phyloP scores from a whole-genome alignment of 2,329 filamentous ascomycete genomes.

The Stagonosporopsis tanaceti region DNA sequence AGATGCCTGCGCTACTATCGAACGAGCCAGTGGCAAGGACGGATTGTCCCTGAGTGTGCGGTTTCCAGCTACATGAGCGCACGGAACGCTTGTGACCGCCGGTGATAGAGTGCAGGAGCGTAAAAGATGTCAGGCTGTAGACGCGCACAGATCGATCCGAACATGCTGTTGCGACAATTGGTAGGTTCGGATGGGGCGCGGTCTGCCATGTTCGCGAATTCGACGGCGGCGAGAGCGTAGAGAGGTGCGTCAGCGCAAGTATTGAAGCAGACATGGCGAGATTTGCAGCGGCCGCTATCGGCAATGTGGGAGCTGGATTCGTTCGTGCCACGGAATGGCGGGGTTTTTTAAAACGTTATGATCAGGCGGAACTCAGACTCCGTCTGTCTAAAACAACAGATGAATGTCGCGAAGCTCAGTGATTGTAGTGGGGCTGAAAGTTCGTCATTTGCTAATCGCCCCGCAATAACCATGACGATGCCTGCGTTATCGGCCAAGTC shows the following conservation, averaged over 20 bases:
- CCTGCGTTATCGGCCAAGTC: slow-evolving; percentile 24
- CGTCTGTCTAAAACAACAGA: not conserved
- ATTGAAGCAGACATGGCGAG: slow-evolving; percentile 29
- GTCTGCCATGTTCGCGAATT: slow-evolving; percentile 81
- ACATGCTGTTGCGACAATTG: slow-evolving; percentile 87
- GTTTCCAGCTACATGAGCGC: slow-evolving; percentile 89
- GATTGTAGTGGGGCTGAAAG: slow-evolving; percentile 24
- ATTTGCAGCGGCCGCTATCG: slow-evolving; percentile 19
- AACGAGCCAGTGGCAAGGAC: slow-evolving; percentile 93
- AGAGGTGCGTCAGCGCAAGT: slow-evolving; percentile 52
- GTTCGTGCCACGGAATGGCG: too few relatives aligned
- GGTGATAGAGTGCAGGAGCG: slow-evolving; percentile 78
- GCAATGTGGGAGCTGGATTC: not conserved
- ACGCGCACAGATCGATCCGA: slow-evolving; percentile 86
- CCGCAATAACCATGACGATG: not conserved
- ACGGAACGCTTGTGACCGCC: slow-evolving; percentile 92
- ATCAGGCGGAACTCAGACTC: too few relatives aligned
- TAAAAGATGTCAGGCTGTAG: slow-evolving; percentile 84
- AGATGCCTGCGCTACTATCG: slow-evolving; percentile 83
- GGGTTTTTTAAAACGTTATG: too few relatives aligned
- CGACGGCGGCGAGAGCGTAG: slow-evolving; percentile 62
- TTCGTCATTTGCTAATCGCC: slow-evolving; percentile 36
- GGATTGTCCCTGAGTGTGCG: slow-evolving; percentile 65
- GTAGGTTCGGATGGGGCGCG: slow-evolving; percentile 83
- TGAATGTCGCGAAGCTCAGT: slow-evolving; percentile 1